Evolutionary conservation across 306 rosid species (phyloP).

Genomic region (Pterocarpus santalinus): DNA sequence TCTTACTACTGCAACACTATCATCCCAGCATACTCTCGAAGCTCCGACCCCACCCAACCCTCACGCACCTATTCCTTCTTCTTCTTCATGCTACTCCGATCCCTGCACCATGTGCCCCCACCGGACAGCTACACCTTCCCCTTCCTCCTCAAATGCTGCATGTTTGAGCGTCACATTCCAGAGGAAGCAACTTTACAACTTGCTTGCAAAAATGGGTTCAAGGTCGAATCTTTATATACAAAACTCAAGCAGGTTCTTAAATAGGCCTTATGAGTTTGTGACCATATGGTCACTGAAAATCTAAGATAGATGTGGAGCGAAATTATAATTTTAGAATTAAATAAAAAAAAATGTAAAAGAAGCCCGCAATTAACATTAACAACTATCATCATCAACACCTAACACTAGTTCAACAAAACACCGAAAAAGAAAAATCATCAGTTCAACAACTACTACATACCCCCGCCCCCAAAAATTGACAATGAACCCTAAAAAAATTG

Average conservation of each 20-base stretch:
- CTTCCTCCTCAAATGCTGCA: slow-evolving; percentile 55
- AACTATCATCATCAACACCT: too few species aligned
- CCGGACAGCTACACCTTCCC: slow-evolving; percentile 69
- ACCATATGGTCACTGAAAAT: too few species aligned
- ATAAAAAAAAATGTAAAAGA: too few species aligned
- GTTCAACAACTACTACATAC: too few species aligned
- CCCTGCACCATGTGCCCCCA: neutral
- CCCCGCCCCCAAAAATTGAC: too few species aligned
- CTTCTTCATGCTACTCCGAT: slow-evolving; percentile 45
- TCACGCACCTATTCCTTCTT: slow-evolving; percentile 53
- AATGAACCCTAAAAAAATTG: too few species aligned
- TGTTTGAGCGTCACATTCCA: slow-evolving; percentile 48
- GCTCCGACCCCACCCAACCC: slow-evolving; percentile 49
- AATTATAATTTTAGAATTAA: too few species aligned
- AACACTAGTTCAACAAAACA: too few species aligned
- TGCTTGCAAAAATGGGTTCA: slow-evolving; percentile 48
- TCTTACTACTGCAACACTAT: slow-evolving; percentile 68
- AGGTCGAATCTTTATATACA: slow-evolving; percentile 50
- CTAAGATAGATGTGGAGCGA: too few species aligned
- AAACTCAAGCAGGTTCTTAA: slow-evolving; percentile 22
- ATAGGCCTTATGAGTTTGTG: too few species aligned
- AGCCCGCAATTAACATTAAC: too few species aligned
- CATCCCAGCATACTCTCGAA: slow-evolving; percentile 59
- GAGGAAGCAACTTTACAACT: slow-evolving; percentile 60
- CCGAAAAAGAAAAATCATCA: too few species aligned